Evolutionary conservation across 768 basidiomycete genomes (phyloP).

Genomic region (Leccinum subtestaceum): DNA sequence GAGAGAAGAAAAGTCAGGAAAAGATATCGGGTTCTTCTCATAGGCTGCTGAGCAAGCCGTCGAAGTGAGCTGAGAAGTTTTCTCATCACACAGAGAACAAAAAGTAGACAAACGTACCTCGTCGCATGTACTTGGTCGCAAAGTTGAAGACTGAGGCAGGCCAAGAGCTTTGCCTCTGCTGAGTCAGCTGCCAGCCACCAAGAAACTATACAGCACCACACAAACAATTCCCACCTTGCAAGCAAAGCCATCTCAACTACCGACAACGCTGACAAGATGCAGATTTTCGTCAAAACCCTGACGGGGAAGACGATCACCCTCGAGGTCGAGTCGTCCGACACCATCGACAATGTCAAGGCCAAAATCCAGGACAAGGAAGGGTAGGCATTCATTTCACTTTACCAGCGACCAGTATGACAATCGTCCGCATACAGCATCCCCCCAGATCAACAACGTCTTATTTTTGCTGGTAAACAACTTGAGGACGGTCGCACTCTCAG

Average conservation of each 20-base stretch:
- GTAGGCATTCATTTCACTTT: conserved; percentile 27
- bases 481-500: conserved; percentile 96
- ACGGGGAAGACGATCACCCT: conserved; percentile 44
- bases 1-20: conserved; percentile 33
- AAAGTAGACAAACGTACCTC: conserved; percentile 5
- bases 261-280: conserved; percentile 39
- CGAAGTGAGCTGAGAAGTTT: conserved; percentile 64
- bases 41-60: conserved; percentile 42
- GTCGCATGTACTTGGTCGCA: neutral
- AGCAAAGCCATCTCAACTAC: neutral
- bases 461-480: conserved; percentile 92
- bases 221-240: conserved; percentile 18
- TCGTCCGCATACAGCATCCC: conserved; percentile 34
- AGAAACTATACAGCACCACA: conserved; percentile 32
- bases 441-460: conserved; percentile 28
- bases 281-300: conserved; percentile 86
- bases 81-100: conserved; percentile 27
- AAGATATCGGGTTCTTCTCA: conserved; percentile 51
- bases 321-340: conserved; percentile 30
- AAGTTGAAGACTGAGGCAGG: neutral
- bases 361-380: conserved; percentile 67
- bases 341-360: conserved; percentile 29
- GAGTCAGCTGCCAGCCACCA: conserved; percentile 22
- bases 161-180: neutral
- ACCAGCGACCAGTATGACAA: neutral